These are phyloP conservation scores for Coelastrella sp. DNA, from an alignment of 139 green algal genomes.

Conservation along the genomic window DNA sequence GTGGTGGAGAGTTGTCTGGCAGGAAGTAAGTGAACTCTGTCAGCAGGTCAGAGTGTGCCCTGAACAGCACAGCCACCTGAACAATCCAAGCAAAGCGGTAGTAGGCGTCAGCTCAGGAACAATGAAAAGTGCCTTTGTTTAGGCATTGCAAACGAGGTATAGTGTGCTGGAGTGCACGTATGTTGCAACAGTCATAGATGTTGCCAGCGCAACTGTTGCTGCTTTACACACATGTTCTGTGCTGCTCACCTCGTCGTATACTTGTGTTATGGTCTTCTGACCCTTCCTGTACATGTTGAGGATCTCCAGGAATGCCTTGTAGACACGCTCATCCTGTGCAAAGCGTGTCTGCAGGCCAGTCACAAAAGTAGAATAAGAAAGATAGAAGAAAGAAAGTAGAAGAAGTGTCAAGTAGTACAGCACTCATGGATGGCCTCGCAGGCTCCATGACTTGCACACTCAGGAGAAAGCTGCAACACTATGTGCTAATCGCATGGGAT, in stretches of 20 bases:
- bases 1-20: constrained; percentile 81
- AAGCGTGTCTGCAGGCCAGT: constrained; percentile 84
- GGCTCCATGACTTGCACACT: background rate
- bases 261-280: constrained; percentile 95
- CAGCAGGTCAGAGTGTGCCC: constrained; percentile 93
- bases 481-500: background rate
- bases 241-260: constrained; percentile 92
- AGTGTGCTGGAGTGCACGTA: background rate
- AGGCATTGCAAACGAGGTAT: background rate
- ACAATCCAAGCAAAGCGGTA: background rate
- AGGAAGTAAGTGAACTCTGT: constrained; percentile 99
- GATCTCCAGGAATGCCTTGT: constrained; percentile 99
- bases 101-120: background rate
- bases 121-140: background rate
- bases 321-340: constrained; percentile 93
- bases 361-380: background rate
- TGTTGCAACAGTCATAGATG: background rate
- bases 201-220: too few species aligned
- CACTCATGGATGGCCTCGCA: background rate
- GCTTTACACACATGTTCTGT: too few species aligned
- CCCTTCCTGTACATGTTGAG: constrained; percentile 99
- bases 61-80: constrained; percentile 94
- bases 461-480: background rate
- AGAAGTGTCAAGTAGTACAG: too few species aligned
- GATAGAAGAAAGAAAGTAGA: too few species aligned